A percentile compares a stretch with the other conserved stretches of the same genome.
These are phyloP conservation scores for Lagenaria siceraria DNA, from an alignment of 306 rosid species.

Conservation along the genomic window DNA sequence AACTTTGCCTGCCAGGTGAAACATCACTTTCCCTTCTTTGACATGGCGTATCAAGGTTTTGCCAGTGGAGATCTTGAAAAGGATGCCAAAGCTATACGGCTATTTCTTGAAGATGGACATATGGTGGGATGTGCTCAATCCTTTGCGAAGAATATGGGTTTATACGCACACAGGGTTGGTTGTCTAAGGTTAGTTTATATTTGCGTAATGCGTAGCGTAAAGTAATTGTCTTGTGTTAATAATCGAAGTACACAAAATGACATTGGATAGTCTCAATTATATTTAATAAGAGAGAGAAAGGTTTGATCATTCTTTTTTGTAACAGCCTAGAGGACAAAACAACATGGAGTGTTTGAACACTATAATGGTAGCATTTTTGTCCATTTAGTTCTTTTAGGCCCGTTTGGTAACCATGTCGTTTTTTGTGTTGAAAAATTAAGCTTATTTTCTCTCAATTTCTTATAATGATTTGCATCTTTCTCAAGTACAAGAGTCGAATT, in stretches of 20 bases:
- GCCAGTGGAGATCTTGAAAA: constrained; percentile 28
- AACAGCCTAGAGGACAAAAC: no score
- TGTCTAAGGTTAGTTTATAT: constrained; percentile 20
- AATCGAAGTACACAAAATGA: not conserved
- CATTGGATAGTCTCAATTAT: not conserved
- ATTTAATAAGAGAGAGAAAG: not conserved
- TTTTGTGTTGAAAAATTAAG: no score
- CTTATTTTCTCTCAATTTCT: no score
- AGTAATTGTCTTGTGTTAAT: not conserved
- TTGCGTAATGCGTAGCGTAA: not conserved
- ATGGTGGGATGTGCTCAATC: constrained; percentile 29
- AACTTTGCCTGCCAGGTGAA: constrained; percentile 14
- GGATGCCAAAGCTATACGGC: constrained; percentile 23
- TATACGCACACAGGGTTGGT: constrained; percentile 29
- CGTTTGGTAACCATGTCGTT: no score
- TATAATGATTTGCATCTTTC: no score
- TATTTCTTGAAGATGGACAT: constrained; percentile 26
- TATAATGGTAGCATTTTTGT: not conserved
- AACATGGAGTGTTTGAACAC: no score
- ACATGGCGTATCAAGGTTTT: constrained; percentile 35
- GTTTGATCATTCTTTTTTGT: not conserved
- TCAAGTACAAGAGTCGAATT: no score
- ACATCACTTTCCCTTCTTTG: constrained; percentile 31
- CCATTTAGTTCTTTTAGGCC: not conserved
- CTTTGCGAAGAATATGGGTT: constrained; percentile 32